Evolutionary conservation across 768 basidiomycete genomes (phyloP), one percentile per base, ranked within the genome.

Genomic region (Trametes cinnabarina): DNA sequence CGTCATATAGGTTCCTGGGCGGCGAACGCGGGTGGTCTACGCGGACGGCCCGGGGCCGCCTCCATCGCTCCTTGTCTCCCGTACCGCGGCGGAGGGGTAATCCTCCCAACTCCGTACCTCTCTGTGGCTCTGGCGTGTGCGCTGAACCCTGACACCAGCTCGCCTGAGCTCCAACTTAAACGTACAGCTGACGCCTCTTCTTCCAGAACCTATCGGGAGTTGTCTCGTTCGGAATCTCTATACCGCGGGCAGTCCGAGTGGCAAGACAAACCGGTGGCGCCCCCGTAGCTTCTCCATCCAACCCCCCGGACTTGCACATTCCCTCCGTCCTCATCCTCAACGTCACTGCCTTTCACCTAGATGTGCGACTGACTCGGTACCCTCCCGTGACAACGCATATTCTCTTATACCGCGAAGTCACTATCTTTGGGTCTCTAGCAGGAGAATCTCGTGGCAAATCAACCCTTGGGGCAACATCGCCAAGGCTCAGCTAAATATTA

Each of bases 81-180:
- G 42, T 39, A 22, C 54, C 53, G 49, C 32, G 41, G 42, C 25
- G 42, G n/a, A 23, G 41, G 41, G 39, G 46, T 48, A 25, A 23
- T 19, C 42, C n/a, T 37, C 25, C 52, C 58, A 34, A 26, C 42
- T 55, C 37, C 46, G 54, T 55, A 8, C 26, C 26, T 26, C 44
- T 40, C 35, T 37, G 54, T 55, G 46, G 46, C 46, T 25, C 46
- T 47, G 47, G 46, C 54, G 35, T 32, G 35, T 32, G 12, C 53
- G 23, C 30, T 34, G 34, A 28, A 37, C 6, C 28, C 47, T 22
- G 44, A 43, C 26, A 22, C 46, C 48, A 42, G 50, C 46, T 40
- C 44, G 30, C 55, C 60, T 61, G 60, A 52, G 60, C 60, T 61
- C 42, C 55, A 61, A 61, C 55, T 41, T 61, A 55, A 52, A 52